A percentile compares a stretch with the other conserved stretches of the same genome.
phyloP scores from a whole-genome alignment of 2,329 filamentous ascomycete species.

The Grosmannia clavigera region DNA sequence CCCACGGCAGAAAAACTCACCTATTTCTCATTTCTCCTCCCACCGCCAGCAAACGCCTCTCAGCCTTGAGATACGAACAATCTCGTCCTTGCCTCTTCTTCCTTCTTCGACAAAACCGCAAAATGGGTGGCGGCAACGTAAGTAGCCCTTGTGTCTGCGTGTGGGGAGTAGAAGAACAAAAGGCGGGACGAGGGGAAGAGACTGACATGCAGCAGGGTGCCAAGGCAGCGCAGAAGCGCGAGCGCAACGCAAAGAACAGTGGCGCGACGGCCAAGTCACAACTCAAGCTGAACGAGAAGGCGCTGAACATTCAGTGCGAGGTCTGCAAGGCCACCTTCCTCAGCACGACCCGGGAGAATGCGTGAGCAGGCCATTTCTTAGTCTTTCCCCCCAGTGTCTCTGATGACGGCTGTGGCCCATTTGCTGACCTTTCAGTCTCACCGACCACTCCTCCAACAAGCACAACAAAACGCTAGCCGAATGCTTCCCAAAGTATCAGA shows the following conservation, averaged over 20 bases:
- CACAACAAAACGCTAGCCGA: slow-evolving; percentile 60
- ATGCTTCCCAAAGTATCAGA: slow-evolving; percentile 50
- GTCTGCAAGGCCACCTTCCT: slow-evolving; percentile 70
- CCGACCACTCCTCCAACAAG: slow-evolving; percentile 63
- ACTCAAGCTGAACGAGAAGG: slow-evolving; percentile 57
- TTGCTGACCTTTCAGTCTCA: slow-evolving; percentile 33
- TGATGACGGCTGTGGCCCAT: slow-evolving; percentile 7
- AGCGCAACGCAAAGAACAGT: slow-evolving; percentile 53
- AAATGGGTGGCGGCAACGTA: slow-evolving; percentile 24
- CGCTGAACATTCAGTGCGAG: slow-evolving; percentile 65
- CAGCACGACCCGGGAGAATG: slow-evolving; percentile 61
- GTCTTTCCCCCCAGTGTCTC: too few species aligned
- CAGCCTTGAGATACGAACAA: too few species aligned
- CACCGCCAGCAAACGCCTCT: too few species aligned
- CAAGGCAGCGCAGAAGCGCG: slow-evolving; percentile 49
- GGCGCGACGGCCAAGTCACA: slow-evolving; percentile 47
- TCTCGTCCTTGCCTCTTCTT: neutral
- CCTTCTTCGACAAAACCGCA: neutral
- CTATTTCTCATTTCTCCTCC: too few species aligned
- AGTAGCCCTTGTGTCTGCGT: slow-evolving; percentile 2
- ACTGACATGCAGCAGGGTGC: slow-evolving; percentile 18
- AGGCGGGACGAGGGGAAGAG: neutral
- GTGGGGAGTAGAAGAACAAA: neutral
- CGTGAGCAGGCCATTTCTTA: slow-evolving; percentile 30
- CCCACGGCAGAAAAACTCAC: too few species aligned